Base-by-base conservation (phyloP, 2,329 filamentous ascomycete genomes). In the Fusarium anguioides region DNA sequence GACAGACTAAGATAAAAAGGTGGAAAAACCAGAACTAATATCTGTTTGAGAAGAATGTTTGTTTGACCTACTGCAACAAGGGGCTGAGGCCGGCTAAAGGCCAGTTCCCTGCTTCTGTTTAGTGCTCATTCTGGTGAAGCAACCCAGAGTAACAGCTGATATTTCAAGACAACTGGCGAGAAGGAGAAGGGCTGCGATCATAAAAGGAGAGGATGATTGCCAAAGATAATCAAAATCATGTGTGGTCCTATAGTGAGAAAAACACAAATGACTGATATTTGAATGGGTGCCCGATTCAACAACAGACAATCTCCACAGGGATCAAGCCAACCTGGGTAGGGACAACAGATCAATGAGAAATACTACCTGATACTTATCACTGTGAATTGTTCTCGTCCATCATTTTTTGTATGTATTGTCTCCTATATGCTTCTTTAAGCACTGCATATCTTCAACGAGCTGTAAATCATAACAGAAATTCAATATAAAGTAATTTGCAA, bases 31-130 rank as follows among this genome's bases (percentile, higher is more conserved):
- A 37, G 62, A 47, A 64, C 44, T 27, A 59, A 42, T 17, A 37
- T 51, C 36, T 47, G 39, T 46, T 27, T 40, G 48, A 47, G 49
- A 50, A 36, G 21, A 40, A 49, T 41, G 29, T 23, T 50, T 39
- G 47, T 45, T 65, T 52, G 60, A 36, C 42, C 36, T 36, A 42
- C 21, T 45, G 27, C 51, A 41, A 48, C 47, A 65, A 68, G 55
- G 60, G 52, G 58, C 31, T 66, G 47, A 60, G 36, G 35, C 55
- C 50, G 55, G 65, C 47, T 69, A 69, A 69, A 66, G 56, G 14
- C 46, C 44, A 69, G 21, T 46, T 45, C 51, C 66, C 40, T 69
- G 65, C 40, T 53, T 50, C 33, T 48, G 24, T 33, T 46, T 52
- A 36, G 53, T 33, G 48, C 49, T 64, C 18, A 27, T 64, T 29